Conservation (phyloP, 345 rosid species). For the Arabidopsis arenosa region DNA sequence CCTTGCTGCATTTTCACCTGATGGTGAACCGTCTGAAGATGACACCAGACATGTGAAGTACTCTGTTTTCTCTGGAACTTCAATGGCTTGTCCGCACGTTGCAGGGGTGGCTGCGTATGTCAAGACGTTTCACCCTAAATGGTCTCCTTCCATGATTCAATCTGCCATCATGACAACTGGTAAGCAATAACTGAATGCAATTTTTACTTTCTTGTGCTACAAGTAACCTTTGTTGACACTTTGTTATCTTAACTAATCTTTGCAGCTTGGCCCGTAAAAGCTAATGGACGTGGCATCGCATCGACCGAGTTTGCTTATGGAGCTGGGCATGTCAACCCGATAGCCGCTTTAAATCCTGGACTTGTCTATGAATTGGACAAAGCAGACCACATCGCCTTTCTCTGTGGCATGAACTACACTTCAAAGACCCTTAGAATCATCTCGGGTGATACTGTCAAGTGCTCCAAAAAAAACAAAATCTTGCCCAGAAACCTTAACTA, state of each 20-base stretch:
- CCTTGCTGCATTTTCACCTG: slow-evolving; percentile 55
- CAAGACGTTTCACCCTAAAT: slow-evolving; percentile 48
- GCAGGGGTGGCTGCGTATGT: slow-evolving; percentile 51
- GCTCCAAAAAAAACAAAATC: slow-evolving; percentile 25
- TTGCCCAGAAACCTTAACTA: slow-evolving; percentile 31
- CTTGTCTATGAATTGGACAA: slow-evolving; percentile 41
- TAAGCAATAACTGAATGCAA: background rate
- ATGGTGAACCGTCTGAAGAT: background rate
- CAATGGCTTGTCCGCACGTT: slow-evolving; percentile 63
- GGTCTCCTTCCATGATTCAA: slow-evolving; percentile 58
- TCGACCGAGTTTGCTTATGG: slow-evolving; percentile 44
- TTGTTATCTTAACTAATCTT: background rate
- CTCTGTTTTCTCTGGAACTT: slow-evolving; percentile 50
- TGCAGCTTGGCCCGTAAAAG: slow-evolving; percentile 43
- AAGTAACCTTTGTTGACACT: slow-evolving; percentile 14
- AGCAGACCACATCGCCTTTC: slow-evolving; percentile 41
- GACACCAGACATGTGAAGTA: slow-evolving; percentile 35
- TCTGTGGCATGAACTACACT: slow-evolving; percentile 39
- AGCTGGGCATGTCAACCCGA: slow-evolving; percentile 50
- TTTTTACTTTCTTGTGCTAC: background rate
- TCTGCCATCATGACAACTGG: slow-evolving; percentile 58
- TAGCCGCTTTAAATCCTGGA: slow-evolving; percentile 45
- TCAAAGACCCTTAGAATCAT: background rate
- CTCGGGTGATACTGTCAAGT: slow-evolving; percentile 48
- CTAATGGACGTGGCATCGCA: background rate